A percentile compares a stretch with the other conserved stretches of the same genome.
Conservation (phyloP, 148 eudicot species). For the Vaccinium myrtillus region DNA sequence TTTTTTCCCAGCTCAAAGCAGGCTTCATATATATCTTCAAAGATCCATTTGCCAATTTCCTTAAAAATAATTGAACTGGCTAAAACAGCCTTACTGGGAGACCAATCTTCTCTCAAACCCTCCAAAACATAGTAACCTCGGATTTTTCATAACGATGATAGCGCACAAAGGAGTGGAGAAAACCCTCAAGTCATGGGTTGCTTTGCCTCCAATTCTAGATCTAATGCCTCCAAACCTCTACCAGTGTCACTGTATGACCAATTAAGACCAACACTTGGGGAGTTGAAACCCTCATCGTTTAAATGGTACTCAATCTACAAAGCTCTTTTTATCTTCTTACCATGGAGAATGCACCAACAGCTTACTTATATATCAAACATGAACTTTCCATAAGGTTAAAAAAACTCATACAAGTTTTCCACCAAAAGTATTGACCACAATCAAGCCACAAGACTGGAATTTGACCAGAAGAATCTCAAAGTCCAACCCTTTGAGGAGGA, state of each 20-base stretch:
- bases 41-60: not conserved
- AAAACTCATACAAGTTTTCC: not conserved
- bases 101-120: not conserved
- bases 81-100: not conserved
- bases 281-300: not conserved
- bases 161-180: not conserved
- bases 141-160: not conserved
- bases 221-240: not conserved
- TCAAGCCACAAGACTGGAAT: not conserved
- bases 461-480: not conserved
- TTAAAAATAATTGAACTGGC: not conserved
- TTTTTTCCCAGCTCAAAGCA: too few species aligned
- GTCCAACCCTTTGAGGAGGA: not conserved
- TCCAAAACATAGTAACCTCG: not conserved
- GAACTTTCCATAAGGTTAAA: not conserved
- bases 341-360: not conserved
- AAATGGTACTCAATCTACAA: not conserved
- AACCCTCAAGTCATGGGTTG: not conserved
- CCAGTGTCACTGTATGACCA: too few species aligned
- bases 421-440: not conserved
- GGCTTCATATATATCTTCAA: not conserved
- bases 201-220: not conserved
- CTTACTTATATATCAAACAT: not conserved
- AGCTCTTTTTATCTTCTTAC: not conserved
- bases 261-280: not conserved